phyloP scores from a whole-genome alignment of 306 rosid genomes.

The Vicia villosa region DNA sequence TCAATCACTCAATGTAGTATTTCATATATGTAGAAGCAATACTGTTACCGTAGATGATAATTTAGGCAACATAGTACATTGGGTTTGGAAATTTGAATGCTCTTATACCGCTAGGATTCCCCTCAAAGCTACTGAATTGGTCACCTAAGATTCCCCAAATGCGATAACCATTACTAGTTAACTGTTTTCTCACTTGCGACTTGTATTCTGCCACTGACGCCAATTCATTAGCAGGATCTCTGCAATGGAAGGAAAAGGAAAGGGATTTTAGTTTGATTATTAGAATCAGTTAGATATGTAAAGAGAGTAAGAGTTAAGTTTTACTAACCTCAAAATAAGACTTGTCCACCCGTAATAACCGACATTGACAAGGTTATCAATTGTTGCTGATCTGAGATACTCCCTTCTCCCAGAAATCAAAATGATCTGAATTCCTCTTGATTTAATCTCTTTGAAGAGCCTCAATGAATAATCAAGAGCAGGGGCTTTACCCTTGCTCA shows the following conservation, averaged over 20 bases:
- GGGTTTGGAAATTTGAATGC: constrained; percentile 48
- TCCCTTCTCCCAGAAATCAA: constrained; percentile 68
- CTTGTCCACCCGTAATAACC: constrained; percentile 68
- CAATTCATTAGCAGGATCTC: constrained; percentile 38
- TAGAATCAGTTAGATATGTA: not conserved
- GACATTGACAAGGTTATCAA: constrained; percentile 60
- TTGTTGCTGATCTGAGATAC: constrained; percentile 65
- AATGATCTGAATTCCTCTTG: constrained; percentile 61
- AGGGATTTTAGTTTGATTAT: not conserved
- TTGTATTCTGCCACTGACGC: constrained; percentile 41
- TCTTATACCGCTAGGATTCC: constrained; percentile 26
- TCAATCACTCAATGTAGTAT: not conserved
- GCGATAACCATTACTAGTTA: constrained; percentile 31
- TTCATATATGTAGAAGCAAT: not conserved
- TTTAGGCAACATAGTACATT: constrained; percentile 44
- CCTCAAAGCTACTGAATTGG: constrained; percentile 43
- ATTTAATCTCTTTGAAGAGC: constrained; percentile 60
- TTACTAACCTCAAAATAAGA: constrained; percentile 52
- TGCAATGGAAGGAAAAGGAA: constrained; percentile 4
- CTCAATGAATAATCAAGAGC: constrained; percentile 56
- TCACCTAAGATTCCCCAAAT: constrained; percentile 43
- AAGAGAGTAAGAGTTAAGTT: not conserved
- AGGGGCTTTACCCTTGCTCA: constrained; percentile 59
- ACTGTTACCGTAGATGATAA: not conserved
- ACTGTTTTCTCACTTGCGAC: constrained; percentile 31